Evolutionary conservation across 2,329 filamentous ascomycete genomes (phyloP).

Genomic region (Fusarium brachygibbosum): DNA sequence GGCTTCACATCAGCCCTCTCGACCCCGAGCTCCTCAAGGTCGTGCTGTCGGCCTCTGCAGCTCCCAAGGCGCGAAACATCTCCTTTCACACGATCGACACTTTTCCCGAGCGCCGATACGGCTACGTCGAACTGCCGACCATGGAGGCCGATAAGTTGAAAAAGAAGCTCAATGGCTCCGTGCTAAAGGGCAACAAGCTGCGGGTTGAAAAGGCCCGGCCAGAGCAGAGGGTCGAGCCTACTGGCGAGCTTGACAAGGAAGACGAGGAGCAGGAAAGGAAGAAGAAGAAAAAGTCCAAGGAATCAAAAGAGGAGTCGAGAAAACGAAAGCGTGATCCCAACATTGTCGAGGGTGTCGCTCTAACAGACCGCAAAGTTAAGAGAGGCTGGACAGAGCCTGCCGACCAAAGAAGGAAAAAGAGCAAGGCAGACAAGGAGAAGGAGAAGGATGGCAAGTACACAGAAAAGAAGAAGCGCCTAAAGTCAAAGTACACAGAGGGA

Average conservation of each 20-base stretch:
- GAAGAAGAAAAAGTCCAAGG: slow-evolving; percentile 53
- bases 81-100: slow-evolving; percentile 90
- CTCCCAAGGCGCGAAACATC: slow-evolving; percentile 79
- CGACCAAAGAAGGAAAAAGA: slow-evolving; percentile 62
- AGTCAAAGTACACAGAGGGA: slow-evolving; percentile 84
- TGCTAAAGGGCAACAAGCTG: slow-evolving; percentile 87
- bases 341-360: slow-evolving; percentile 74
- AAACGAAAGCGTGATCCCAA: slow-evolving; percentile 67
- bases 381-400: slow-evolving; percentile 86
- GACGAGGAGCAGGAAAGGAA: slow-evolving; percentile 52
- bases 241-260: slow-evolving; percentile 52
- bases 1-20: slow-evolving; percentile 89
- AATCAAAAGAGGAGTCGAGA: slow-evolving; percentile 54
- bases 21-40: slow-evolving; percentile 79
- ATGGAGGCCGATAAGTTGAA: slow-evolving; percentile 90
- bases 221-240: slow-evolving; percentile 56
- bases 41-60: slow-evolving; percentile 76
- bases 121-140: slow-evolving; percentile 85
- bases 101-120: slow-evolving; percentile 91
- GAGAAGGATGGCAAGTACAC: slow-evolving; percentile 65
- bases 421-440: slow-evolving; percentile 61
- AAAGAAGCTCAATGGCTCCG: slow-evolving; percentile 89
- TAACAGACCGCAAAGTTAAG: slow-evolving; percentile 85
- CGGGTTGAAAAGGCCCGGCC: slow-evolving; percentile 85
- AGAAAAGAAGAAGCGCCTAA: slow-evolving; percentile 70